Percentiles rank a stretch among this genome's conserved stretches.
Conservation (phyloP, 1,139 yeast species). For the Sugiyamaella paludigena region DNA sequence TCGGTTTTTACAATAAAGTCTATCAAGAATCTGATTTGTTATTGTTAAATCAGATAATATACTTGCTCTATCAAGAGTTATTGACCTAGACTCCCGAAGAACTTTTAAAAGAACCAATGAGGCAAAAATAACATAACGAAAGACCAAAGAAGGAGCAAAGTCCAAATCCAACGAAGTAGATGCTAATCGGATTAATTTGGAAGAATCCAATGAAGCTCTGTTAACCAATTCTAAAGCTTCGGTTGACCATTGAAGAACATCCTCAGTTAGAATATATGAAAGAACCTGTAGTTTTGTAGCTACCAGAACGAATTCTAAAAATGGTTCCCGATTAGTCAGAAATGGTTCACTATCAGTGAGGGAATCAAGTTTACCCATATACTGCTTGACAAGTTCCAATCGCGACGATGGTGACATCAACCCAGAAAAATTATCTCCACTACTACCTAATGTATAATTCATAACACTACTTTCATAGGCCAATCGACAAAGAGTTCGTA, state of each 20-base stretch:
- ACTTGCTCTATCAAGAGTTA: slow-evolving; percentile 4
- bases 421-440: slow-evolving; percentile 14
- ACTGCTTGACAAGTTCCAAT: slow-evolving; percentile 11
- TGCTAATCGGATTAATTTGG: slow-evolving; percentile 1
- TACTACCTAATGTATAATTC: slow-evolving; percentile 7
- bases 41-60: slow-evolving; percentile 3
- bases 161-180: slow-evolving; percentile 6
- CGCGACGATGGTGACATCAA: slow-evolving; percentile 12
- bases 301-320: slow-evolving; percentile 9
- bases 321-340: slow-evolving; percentile 7
- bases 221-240: slow-evolving; percentile 12
- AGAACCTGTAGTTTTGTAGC: slow-evolving; percentile 10
- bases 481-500: slow-evolving; percentile 10
- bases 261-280: slow-evolving; percentile 10
- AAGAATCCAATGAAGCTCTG: slow-evolving; percentile 3
- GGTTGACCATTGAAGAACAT: slow-evolving; percentile 5
- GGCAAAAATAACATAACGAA: slow-evolving; percentile 5
- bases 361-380: slow-evolving; percentile 9
- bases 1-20: slow-evolving; percentile 1
- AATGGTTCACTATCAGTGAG: slow-evolving; percentile 3
- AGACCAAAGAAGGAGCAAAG: slow-evolving; percentile 3
- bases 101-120: slow-evolving; percentile 8
- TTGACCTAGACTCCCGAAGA: slow-evolving; percentile 3
- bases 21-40: slow-evolving; percentile 8
- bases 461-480: slow-evolving; percentile 6